Evolutionary conservation across 2,329 filamentous ascomycete species (phyloP).

Genomic region (Arthrobotrys pseudoclavata): DNA sequence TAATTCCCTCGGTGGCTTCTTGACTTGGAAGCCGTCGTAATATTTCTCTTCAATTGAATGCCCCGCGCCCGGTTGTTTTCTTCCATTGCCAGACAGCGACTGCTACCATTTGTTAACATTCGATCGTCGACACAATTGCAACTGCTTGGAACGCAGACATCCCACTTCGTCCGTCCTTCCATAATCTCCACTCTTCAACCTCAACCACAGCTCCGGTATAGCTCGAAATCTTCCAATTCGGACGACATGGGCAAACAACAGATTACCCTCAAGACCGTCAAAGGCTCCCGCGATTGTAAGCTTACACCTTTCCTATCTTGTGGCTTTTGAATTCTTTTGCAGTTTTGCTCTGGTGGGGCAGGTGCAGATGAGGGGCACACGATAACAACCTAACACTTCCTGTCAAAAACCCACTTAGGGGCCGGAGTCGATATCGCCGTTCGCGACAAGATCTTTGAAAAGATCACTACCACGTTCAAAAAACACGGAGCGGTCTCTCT

Average conservation of each 20-base stretch:
- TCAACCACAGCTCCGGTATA: constrained; percentile 18
- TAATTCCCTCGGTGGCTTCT: neutral
- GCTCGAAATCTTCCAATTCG: constrained; percentile 34
- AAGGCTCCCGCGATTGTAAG: constrained; percentile 59
- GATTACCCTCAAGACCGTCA: constrained; percentile 59
- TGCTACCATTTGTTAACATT: neutral
- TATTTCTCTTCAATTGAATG: constrained; percentile 45
- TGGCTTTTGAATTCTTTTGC: neutral
- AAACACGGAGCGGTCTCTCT: constrained; percentile 83
- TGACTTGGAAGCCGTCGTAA: constrained; percentile 1
- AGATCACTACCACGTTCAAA: constrained; percentile 84
- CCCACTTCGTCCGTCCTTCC: constrained; percentile 29
- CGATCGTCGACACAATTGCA: constrained; percentile 13
- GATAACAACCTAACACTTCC: constrained; percentile 51
- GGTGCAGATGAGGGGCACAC: constrained; percentile 39
- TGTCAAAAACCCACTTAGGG: constrained; percentile 67
- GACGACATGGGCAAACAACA: constrained; percentile 58
- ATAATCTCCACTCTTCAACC: constrained; percentile 32
- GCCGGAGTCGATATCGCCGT: constrained; percentile 82
- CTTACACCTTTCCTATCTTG: neutral
- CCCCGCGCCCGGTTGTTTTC: constrained; percentile 29
- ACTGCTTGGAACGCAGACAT: constrained; percentile 1
- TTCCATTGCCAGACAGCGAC: constrained; percentile 28
- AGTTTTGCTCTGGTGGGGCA: constrained; percentile 25
- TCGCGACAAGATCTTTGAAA: constrained; percentile 82